phyloP scores from a whole-genome alignment of 2,329 filamentous ascomycete genomes.

The Fusarium sp. region DNA sequence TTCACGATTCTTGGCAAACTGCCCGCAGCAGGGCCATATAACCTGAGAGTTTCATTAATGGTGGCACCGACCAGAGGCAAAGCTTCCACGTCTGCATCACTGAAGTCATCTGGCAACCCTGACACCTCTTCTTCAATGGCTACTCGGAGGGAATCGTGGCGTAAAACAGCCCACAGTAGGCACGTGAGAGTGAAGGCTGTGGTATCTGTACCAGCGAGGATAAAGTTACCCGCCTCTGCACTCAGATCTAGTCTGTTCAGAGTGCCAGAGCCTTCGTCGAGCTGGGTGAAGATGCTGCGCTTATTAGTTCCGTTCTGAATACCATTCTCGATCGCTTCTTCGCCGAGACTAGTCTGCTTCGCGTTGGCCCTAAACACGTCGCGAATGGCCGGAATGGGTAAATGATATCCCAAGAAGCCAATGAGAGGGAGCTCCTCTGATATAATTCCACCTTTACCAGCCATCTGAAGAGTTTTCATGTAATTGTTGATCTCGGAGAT shows the following conservation, averaged over 20 bases:
- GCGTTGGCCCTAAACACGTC: background rate
- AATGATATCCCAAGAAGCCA: background rate
- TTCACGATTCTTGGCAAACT: constrained; percentile 10
- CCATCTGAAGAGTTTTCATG: background rate
- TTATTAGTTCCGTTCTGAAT: background rate
- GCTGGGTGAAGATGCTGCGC: background rate
- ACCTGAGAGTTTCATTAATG: constrained; percentile 1
- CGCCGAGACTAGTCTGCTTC: background rate
- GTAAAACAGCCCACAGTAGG: background rate
- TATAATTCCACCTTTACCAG: background rate
- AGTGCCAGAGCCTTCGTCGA: background rate
- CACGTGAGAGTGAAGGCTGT: constrained; percentile 9
- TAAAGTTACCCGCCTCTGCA: constrained; percentile 1
- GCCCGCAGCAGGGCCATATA: constrained; percentile 15
- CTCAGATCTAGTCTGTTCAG: background rate
- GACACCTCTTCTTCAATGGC: background rate
- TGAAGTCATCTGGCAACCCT: background rate
- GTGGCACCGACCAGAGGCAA: background rate
- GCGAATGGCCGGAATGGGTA: background rate
- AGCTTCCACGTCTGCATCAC: background rate
- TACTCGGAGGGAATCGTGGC: background rate
- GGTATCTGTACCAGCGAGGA: constrained; percentile 1
- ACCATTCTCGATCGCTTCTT: background rate
- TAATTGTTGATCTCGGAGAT: background rate
- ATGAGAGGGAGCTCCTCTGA: background rate